A percentile compares a stretch with the other conserved stretches of the same genome.
These are phyloP conservation scores for Ramalina peruviana DNA, from an alignment of 495 filamentous ascomycete genomes.

Conservation along the genomic window DNA sequence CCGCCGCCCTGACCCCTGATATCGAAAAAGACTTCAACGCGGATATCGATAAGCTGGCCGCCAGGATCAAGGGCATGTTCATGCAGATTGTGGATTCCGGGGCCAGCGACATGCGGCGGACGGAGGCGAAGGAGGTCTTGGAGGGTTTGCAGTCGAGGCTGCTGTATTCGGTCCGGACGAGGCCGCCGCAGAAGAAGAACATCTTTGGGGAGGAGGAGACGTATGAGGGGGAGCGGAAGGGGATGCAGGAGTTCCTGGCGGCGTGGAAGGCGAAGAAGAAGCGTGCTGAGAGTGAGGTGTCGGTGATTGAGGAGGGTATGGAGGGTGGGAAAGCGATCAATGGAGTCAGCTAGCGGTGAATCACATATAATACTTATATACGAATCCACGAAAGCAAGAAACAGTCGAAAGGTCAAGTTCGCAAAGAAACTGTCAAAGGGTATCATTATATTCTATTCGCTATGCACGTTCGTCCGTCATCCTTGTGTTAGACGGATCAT, in stretches of 20 bases:
- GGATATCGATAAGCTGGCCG: conserved; percentile 51
- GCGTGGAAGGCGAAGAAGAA: not conserved
- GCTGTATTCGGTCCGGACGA: conserved; percentile 53
- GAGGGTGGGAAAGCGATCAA: not conserved
- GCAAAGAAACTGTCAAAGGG: no score
- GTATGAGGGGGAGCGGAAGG: not conserved
- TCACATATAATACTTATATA: no score
- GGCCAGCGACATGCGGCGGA: conserved; percentile 53
- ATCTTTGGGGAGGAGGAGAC: conserved; percentile 35
- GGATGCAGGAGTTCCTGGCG: conserved; percentile 6
- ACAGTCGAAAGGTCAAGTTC: no score
- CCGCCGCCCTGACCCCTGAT: conserved; percentile 13
- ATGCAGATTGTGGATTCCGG: conserved; percentile 61
- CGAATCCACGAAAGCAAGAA: no score
- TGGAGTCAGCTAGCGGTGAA: not conserved
- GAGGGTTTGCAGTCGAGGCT: conserved; percentile 60
- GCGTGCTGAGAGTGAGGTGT: not conserved
- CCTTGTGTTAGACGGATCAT: no score
- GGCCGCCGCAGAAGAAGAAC: conserved; percentile 40
- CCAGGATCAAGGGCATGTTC: conserved; percentile 50
- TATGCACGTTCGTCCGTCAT: no score
- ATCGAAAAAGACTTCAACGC: conserved; percentile 46
- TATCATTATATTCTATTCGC: no score
- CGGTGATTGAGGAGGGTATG: not conserved
- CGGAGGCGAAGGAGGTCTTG: conserved; percentile 58